Base-by-base conservation (phyloP, 305 asterid genomes). In the Withania somnifera region DNA sequence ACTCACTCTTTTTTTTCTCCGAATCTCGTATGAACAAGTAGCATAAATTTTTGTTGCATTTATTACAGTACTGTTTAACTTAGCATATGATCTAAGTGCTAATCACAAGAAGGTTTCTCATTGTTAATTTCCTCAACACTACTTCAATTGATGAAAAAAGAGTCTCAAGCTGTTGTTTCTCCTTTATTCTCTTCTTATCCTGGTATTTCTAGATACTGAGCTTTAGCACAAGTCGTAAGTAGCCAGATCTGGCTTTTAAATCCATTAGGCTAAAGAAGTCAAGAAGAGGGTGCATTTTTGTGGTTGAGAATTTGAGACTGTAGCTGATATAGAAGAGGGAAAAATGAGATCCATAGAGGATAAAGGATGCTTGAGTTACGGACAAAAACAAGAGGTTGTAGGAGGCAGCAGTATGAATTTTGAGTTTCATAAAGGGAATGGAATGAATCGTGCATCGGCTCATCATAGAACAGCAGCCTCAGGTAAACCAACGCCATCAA, bases 401-500 rank as follows among this genome's bases (percentile, higher is more conserved):
- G 87, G 89, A 61, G 84, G 82, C 5, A 85, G 84, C 53, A 80
- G 51, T 24, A 79, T 75, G 81, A 90, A 57, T 82, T 92, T 91
- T 61, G 96, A 94, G 86, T 92, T 89, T 80, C 94, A 88, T 71
- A 93, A 88, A 78, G 85, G 84, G 40, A 83, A 63, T n/a, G 89
- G 86, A 2, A 57, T 54, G 47, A 90, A 84, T 82, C 94, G 94
- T 3, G 20, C 11, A 56, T 26, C 90, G 28, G 82, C 95, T 24
- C 92, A 91, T 54, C 94, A 90, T 79, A 86, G 93, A 14, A 90
- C 91, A 8, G 84, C 92, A 8, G 85, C 94, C 2, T 78, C 91
- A 20, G 95, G 97, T 20, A 93, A 95, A 38, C 95, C 97, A 8
- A 87, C 97, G 6, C 98, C 98, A 5, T 90, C 97, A 8, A 95